Evolutionary conservation across 129 eudicot species (phyloP).

Genomic region (Pseudognaphalium luteoalbum): DNA sequence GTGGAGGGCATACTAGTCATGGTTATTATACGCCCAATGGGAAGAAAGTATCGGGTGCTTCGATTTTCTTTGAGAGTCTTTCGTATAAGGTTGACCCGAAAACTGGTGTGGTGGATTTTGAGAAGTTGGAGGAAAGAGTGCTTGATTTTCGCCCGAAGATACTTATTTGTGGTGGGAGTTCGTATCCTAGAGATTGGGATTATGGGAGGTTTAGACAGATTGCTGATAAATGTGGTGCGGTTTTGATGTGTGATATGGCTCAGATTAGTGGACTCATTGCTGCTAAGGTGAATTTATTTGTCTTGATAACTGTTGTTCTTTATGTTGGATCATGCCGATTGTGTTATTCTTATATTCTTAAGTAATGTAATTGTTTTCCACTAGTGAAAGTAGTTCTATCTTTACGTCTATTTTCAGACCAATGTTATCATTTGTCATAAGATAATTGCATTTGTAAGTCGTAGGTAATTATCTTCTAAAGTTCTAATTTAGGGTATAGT

Average conservation of each 20-base stretch:
- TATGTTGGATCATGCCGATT: background rate
- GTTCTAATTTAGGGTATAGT: background rate
- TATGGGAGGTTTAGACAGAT: slow-evolving; percentile 81
- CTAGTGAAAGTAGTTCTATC: no score
- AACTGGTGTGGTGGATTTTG: slow-evolving; percentile 82
- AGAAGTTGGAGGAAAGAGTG: slow-evolving; percentile 87
- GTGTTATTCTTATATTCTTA: background rate
- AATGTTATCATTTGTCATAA: no score
- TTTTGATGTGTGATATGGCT: slow-evolving; percentile 97
- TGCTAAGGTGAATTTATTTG: slow-evolving; percentile 64
- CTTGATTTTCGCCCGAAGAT: slow-evolving; percentile 94
- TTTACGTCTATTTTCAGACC: no score
- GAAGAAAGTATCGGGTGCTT: slow-evolving; percentile 88
- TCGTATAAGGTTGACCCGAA: slow-evolving; percentile 81
- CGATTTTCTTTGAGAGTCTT: slow-evolving; percentile 87
- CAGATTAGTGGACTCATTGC: slow-evolving; percentile 96
- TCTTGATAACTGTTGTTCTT: background rate
- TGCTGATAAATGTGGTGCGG: slow-evolving; percentile 90
- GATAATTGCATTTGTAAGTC: no score
- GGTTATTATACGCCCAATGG: slow-evolving; percentile 88
- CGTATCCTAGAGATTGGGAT: slow-evolving; percentile 96
- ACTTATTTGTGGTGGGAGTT: slow-evolving; percentile 93
- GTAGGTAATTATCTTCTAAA: no score
- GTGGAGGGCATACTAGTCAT: slow-evolving; percentile 90
- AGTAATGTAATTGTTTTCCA: no score